phyloP scores from a whole-genome alignment of 768 basidiomycete species.

The Auricularia auricula-judae region DNA sequence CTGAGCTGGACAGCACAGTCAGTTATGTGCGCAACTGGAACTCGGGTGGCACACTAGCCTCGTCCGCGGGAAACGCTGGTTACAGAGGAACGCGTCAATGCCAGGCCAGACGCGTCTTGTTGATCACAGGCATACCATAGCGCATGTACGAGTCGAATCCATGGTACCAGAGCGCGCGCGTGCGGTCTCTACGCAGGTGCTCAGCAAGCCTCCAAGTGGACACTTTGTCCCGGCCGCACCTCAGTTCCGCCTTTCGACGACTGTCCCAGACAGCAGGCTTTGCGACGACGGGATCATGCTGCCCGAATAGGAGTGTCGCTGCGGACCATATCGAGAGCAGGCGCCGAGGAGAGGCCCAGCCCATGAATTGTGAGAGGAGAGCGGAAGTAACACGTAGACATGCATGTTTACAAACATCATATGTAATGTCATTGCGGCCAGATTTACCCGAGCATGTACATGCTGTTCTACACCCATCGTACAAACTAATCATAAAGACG shows the following conservation, averaged over 20 bases:
- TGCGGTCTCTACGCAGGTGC: conserved; percentile 41
- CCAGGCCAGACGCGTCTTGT: conserved; percentile 4
- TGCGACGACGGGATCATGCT: background rate
- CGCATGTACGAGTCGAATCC: conserved; percentile 85
- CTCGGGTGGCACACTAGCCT: conserved; percentile 33
- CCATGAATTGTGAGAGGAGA: conserved; percentile 9
- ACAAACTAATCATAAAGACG: background rate
- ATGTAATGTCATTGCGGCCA: too few relatives aligned
- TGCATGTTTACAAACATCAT: conserved; percentile 13
- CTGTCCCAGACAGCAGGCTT: conserved; percentile 37
- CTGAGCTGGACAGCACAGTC: conserved; percentile 43
- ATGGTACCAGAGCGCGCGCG: conserved; percentile 79
- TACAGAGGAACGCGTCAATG: conserved; percentile 13
- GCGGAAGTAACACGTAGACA: conserved; percentile 16
- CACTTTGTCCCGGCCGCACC: conserved; percentile 28
- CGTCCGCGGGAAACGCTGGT: conserved; percentile 75
- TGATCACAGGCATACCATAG: conserved; percentile 38
- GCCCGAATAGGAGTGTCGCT: background rate
- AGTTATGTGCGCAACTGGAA: conserved; percentile 6
- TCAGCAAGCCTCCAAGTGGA: background rate
- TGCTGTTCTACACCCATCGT: background rate
- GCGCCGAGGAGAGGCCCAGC: background rate
- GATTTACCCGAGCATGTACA: background rate
- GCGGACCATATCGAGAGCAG: background rate
- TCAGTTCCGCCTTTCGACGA: conserved; percentile 43